phyloP scores from a whole-genome alignment of 345 rosid genomes.

The Abelmoschus esculentus region DNA sequence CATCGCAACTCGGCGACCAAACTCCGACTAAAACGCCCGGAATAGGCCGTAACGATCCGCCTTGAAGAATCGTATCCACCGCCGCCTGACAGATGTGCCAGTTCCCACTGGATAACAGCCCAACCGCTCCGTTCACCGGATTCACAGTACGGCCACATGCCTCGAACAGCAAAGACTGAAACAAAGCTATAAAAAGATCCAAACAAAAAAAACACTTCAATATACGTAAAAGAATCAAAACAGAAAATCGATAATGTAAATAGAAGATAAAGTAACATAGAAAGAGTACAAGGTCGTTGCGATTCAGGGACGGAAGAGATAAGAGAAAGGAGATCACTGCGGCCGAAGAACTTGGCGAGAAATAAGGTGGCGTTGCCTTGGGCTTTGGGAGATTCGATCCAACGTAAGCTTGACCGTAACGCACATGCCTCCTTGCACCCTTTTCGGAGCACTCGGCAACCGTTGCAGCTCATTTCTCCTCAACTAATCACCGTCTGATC shows the following conservation, averaged over 20 bases:
- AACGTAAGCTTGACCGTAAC: slow-evolving; percentile 40
- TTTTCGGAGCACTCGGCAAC: slow-evolving; percentile 53
- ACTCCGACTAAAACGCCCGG: slow-evolving; percentile 19
- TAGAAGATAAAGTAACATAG: not conserved
- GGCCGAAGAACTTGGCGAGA: slow-evolving; percentile 58
- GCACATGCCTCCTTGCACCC: slow-evolving; percentile 50
- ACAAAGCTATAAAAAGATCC: slow-evolving; percentile 30
- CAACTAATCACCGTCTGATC: slow-evolving; percentile 15
- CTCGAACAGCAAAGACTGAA: slow-evolving; percentile 49
- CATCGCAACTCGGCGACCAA: slow-evolving; percentile 20
- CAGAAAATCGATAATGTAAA: not conserved
- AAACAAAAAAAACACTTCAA: not conserved
- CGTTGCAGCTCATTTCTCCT: slow-evolving; percentile 48
- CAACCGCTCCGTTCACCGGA: slow-evolving; percentile 56
- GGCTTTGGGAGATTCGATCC: slow-evolving; percentile 44
- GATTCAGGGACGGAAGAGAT: slow-evolving; percentile 45
- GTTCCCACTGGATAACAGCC: slow-evolving; percentile 48
- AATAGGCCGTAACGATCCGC: slow-evolving; percentile 33
- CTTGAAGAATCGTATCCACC: slow-evolving; percentile 40
- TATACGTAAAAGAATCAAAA: not conserved
- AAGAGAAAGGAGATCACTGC: slow-evolving; percentile 39
- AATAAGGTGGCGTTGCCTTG: slow-evolving; percentile 58
- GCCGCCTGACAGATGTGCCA: slow-evolving; percentile 57
- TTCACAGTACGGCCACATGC: slow-evolving; percentile 59
- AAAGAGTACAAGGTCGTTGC: slow-evolving; percentile 40